Evolutionary conservation across 352 stramenopile genomes (phyloP).

Genomic region (Globisporangium carolinianum): DNA sequence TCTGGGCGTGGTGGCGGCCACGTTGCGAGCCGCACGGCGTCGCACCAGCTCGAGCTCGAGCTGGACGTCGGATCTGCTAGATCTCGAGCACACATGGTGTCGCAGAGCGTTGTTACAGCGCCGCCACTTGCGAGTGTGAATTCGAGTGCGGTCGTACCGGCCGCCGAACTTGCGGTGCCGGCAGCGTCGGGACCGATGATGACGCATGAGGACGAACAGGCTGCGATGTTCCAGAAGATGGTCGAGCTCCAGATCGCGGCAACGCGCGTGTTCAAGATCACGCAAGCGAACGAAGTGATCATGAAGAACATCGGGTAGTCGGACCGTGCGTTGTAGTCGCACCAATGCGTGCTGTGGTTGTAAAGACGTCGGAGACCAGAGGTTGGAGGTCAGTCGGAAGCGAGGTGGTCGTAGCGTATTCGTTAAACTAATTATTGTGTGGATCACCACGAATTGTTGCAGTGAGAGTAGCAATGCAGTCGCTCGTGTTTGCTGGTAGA

Average conservation of each 20-base stretch:
- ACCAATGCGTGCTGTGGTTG: too few relatives aligned
- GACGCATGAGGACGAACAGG: conserved; percentile 6
- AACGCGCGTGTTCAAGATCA: conserved; percentile 30
- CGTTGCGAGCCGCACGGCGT: not conserved
- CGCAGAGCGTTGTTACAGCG: not conserved
- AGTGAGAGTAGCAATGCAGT: too few relatives aligned
- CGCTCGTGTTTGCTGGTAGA: too few relatives aligned
- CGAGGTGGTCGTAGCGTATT: too few relatives aligned
- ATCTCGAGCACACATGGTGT: not conserved
- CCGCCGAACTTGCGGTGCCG: not conserved
- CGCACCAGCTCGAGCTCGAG: conserved; percentile 4
- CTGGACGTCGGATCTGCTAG: not conserved
- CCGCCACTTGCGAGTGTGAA: not conserved
- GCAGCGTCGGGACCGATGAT: not conserved
- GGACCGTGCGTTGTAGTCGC: too few relatives aligned
- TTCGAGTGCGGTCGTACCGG: not conserved
- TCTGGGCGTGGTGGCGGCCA: not conserved
- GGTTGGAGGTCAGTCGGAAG: too few relatives aligned
- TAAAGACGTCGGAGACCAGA: too few relatives aligned
- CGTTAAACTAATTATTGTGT: too few relatives aligned
- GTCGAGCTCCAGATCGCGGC: conserved; percentile 30
- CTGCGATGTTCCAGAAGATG: conserved; percentile 23
- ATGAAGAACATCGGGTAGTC: conserved; percentile 16
- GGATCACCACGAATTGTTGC: too few relatives aligned
- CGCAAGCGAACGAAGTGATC: conserved; percentile 40